A percentile compares a stretch with the other conserved stretches of the same genome.
Conservation (phyloP, 768 basidiomycete species). For the Boletellus emodensis region DNA sequence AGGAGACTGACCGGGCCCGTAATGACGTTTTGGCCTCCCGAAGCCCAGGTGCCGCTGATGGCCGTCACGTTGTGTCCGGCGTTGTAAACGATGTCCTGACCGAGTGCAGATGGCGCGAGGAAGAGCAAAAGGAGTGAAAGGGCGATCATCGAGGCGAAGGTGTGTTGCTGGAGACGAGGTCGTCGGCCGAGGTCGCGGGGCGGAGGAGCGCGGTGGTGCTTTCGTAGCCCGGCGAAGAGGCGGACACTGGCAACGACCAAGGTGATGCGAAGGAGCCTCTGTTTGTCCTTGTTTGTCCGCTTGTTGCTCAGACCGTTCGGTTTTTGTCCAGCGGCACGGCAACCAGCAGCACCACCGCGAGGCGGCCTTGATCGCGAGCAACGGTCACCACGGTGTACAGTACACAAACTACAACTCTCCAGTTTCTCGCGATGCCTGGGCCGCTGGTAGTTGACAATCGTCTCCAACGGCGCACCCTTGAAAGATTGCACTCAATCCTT, state of each 20-base stretch:
- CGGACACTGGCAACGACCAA: conserved; percentile 31
- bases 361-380: too few species aligned
- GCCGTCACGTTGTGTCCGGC: conserved; percentile 59
- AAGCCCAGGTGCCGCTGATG: conserved; percentile 81
- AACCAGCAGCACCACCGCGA: too few species aligned
- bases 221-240: conserved; percentile 9
- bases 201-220: background rate
- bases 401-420: too few species aligned
- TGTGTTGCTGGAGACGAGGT: background rate
- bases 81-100: conserved; percentile 41
- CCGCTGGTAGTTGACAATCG: too few species aligned
- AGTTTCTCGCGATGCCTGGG: too few species aligned
- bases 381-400: too few species aligned
- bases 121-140: conserved; percentile 23
- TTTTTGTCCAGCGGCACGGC: conserved; percentile 2
- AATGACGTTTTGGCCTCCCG: conserved; percentile 67
- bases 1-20: conserved; percentile 74
- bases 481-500: conserved; percentile 51
- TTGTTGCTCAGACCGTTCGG: conserved; percentile 9
- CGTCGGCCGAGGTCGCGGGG: background rate
- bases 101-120: conserved; percentile 28
- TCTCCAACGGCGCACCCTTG: too few species aligned
- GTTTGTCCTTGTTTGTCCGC: conserved; percentile 25
- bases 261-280: conserved; percentile 19
- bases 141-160: conserved; percentile 18